These are phyloP conservation scores for Mycena vulgaris DNA, from an alignment of 768 basidiomycete species.

Conservation along the genomic window DNA sequence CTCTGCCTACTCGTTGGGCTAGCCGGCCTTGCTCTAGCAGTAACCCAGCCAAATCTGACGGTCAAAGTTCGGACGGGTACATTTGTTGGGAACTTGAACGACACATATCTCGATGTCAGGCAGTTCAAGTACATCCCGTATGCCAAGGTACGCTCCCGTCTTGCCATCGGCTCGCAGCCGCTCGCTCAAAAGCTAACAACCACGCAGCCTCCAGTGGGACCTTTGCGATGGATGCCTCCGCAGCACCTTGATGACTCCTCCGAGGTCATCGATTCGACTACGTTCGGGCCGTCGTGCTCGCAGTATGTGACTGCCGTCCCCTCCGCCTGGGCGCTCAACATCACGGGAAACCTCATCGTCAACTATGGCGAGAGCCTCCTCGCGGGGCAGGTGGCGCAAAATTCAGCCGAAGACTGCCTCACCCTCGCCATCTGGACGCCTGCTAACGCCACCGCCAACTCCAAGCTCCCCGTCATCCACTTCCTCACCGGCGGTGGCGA, in stretches of 20 bases:
- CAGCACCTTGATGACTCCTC: conserved; percentile 10
- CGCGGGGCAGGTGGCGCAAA: conserved; percentile 17
- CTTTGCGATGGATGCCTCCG: conserved; percentile 30
- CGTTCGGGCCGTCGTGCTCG: conserved; percentile 27
- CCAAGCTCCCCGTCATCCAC: conserved; percentile 35
- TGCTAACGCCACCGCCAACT: conserved; percentile 14
- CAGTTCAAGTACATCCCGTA: no score
- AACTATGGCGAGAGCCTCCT: conserved; percentile 29
- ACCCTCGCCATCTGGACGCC: conserved; percentile 36
- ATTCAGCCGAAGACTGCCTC: conserved; percentile 34
- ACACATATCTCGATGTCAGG: no score
- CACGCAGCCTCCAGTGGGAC: conserved; percentile 32
- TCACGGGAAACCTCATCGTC: conserved; percentile 29
- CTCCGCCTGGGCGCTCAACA: conserved; percentile 27
- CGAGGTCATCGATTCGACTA: conserved; percentile 9
- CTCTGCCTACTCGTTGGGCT: no score
- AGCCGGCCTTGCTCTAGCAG: no score
- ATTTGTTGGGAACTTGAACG: no score
- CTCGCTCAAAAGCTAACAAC: no score
- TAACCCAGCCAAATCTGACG: no score
- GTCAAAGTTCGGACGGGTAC: no score
- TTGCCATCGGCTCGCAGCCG: no score
- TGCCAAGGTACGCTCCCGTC: no score
- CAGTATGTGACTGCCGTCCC: conserved; percentile 29
- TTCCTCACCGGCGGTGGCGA: conserved; percentile 34